Conservation (phyloP, 192 early-diverging fungal genomes). For the Mortierella claussenii region DNA sequence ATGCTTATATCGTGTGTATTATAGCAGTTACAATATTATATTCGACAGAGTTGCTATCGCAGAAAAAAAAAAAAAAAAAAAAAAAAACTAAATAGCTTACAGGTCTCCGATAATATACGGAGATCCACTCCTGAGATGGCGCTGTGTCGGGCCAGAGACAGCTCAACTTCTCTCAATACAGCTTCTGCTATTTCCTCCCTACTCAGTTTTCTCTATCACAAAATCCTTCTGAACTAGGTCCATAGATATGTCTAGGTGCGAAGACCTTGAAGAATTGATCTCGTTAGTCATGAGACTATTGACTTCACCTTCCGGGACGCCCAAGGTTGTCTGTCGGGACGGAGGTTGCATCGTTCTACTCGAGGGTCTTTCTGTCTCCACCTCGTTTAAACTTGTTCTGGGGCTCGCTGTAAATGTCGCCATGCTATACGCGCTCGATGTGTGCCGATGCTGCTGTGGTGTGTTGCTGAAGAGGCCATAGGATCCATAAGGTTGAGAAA, state of each 20-base stretch:
- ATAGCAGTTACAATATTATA: no score
- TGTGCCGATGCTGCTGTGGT: slow-evolving; percentile 11
- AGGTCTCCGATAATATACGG: no score
- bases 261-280: background rate
- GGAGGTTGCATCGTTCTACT: background rate
- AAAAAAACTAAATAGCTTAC: no score
- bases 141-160: no score
- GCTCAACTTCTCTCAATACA: no score
- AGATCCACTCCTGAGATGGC: no score
- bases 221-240: background rate
- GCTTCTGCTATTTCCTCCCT: no score
- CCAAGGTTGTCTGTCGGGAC: slow-evolving; percentile 4
- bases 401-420: slow-evolving; percentile 14
- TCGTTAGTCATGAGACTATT: background rate
- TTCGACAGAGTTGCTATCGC: no score
- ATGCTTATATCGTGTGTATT: no score
- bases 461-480: background rate
- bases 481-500: background rate
- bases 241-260: background rate
- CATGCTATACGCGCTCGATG: slow-evolving; percentile 8
- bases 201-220: no score
- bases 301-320: background rate
- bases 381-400: background rate
- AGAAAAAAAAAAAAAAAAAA: no score
- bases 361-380: background rate